Percentiles rank a stretch among this genome's conserved stretches.
These are phyloP conservation scores for Colletotrichum sansevieriae DNA, from an alignment of 2,329 filamentous ascomycete species.

Conservation along the genomic window DNA sequence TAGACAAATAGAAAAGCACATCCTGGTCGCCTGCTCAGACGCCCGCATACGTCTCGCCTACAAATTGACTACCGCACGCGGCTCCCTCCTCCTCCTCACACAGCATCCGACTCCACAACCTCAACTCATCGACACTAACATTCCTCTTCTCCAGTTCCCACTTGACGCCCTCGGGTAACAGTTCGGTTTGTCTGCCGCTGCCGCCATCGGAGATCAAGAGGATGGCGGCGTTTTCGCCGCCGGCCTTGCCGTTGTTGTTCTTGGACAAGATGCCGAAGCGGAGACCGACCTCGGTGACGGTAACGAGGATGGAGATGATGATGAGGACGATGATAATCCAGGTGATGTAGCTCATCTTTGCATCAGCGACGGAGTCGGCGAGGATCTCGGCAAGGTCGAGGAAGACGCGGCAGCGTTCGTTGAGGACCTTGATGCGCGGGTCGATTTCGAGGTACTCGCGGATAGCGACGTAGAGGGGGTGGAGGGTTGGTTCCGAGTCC, in stretches of 20 bases:
- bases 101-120: conserved; percentile 45
- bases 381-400: conserved; percentile 96
- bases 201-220: conserved; percentile 18
- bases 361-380: conserved; percentile 90
- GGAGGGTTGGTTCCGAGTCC: conserved; percentile 95
- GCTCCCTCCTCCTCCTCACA: conserved; percentile 41
- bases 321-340: conserved; percentile 99
- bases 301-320: conserved; percentile 89
- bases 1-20: conserved; percentile 5
- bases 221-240: conserved; percentile 7
- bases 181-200: background rate
- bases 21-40: conserved; percentile 14
- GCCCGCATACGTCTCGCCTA: conserved; percentile 40
- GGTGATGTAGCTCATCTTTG: conserved; percentile 95
- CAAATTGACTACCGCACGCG: conserved; percentile 40
- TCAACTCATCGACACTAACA: conserved; percentile 43
- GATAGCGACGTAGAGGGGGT: conserved; percentile 93
- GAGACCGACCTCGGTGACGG: conserved; percentile 87
- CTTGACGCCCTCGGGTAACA: conserved; percentile 33
- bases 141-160: conserved; percentile 40
- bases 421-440: conserved; percentile 93
- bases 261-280: conserved; percentile 81
- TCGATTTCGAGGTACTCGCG: conserved; percentile 99
- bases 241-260: conserved; percentile 45
- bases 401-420: conserved; percentile 96